A percentile compares a stretch with the other conserved stretches of the same genome.
Conservation (phyloP, 225 moss, liverwort and hornwort genomes). For the Anthoceros angustus region DNA sequence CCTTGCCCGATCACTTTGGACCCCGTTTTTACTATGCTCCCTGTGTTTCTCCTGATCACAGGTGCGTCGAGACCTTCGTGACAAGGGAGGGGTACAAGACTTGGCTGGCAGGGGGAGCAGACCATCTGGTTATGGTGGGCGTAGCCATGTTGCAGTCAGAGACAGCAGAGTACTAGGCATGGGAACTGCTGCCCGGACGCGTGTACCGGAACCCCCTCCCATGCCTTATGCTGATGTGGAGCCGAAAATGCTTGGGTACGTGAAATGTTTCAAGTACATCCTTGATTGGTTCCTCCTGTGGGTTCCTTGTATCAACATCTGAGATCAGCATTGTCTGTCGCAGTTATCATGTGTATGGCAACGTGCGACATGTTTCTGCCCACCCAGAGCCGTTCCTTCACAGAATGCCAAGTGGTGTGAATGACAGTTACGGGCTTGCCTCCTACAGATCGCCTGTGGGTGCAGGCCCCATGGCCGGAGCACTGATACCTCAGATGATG, state of each 20-base stretch:
- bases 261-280: neutral
- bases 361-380: neutral
- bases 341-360: neutral
- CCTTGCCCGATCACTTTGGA: neutral
- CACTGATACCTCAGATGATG: neutral
- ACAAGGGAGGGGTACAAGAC: neutral
- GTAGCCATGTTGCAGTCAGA: neutral
- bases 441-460: neutral
- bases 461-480: neutral
- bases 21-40: neutral
- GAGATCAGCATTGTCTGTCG: neutral
- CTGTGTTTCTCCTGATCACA: neutral
- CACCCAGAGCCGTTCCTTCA: neutral
- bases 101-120: neutral
- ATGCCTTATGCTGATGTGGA: neutral
- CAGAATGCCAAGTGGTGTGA: neutral
- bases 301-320: neutral
- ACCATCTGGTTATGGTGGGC: neutral
- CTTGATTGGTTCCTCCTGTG: neutral
- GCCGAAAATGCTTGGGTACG: neutral
- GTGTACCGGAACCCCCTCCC: neutral
- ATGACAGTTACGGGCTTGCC: neutral
- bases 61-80: neutral
- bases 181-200: neutral
- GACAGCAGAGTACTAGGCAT: neutral